A percentile compares a stretch with the other conserved stretches of the same genome.
Conservation (phyloP, 1,284 basidiomycete species). For the Malassezia pachydermatis region DNA sequence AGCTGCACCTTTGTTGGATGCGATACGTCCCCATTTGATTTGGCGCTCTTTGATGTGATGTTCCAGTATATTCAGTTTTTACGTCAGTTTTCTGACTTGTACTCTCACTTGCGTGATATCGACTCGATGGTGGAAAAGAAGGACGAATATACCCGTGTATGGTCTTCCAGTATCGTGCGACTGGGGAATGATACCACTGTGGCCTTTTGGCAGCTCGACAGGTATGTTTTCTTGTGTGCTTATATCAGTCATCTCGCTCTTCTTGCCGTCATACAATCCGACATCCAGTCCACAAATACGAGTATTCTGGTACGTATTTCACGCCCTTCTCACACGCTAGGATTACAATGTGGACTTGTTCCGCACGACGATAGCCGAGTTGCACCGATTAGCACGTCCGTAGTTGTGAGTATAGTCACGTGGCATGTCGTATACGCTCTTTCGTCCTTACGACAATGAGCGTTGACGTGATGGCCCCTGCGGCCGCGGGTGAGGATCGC, state of each 20-base stretch:
- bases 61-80: slow-evolving; percentile 84
- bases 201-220: slow-evolving; percentile 74
- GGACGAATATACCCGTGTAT: neutral
- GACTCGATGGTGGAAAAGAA: too few species aligned
- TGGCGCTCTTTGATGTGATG: slow-evolving; percentile 73
- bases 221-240: slow-evolving; percentile 49
- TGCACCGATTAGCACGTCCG: slow-evolving; percentile 29
- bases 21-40: slow-evolving; percentile 82
- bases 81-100: slow-evolving; percentile 71
- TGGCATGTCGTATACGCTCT: neutral
- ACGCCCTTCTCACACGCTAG: neutral
- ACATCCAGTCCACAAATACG: slow-evolving; percentile 64
- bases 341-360: slow-evolving; percentile 90
- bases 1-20: slow-evolving; percentile 82
- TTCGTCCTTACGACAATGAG: slow-evolving; percentile 9
- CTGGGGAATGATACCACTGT: slow-evolving; percentile 67
- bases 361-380: slow-evolving; percentile 51
- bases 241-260: slow-evolving; percentile 58
- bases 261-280: slow-evolving; percentile 67
- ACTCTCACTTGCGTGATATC: slow-evolving; percentile 55
- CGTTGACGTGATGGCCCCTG: neutral
- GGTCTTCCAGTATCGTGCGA: slow-evolving; percentile 48
- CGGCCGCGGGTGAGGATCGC: neutral
- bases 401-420: neutral
- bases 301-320: slow-evolving; percentile 59